Percentiles rank a stretch among this genome's conserved stretches.
Conservation (phyloP, 2,329 filamentous ascomycete species). For the Huntiella moniliformis region DNA sequence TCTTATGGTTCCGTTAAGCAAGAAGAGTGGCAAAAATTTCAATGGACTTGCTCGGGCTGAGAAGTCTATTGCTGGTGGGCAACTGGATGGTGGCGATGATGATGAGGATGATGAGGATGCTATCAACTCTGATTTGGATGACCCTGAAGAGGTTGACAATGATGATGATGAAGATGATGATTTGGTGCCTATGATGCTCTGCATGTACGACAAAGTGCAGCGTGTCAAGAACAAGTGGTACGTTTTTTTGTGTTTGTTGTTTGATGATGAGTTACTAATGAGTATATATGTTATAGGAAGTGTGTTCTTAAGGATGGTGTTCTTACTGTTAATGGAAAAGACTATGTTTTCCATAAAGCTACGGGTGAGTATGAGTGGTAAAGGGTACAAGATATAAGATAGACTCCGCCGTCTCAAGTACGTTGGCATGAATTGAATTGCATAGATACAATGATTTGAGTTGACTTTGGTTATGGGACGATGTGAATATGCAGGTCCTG, state of each 20-base stretch:
- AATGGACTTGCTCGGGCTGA: constrained; percentile 3
- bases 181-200: constrained; percentile 82
- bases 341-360: constrained; percentile 96
- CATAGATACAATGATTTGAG: too few species aligned
- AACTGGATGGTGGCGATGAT: constrained; percentile 34
- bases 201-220: constrained; percentile 98
- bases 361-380: constrained; percentile 97
- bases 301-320: constrained; percentile 95
- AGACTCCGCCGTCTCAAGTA: too few species aligned
- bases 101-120: constrained; percentile 68
- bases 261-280: neutral
- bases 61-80: constrained; percentile 30
- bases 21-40: constrained; percentile 23
- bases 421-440: too few species aligned
- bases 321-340: constrained; percentile 78
- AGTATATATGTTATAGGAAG: constrained; percentile 44
- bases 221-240: constrained; percentile 96
- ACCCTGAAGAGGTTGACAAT: constrained; percentile 68
- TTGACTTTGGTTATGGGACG: too few species aligned
- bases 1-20: constrained; percentile 52
- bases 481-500: too few species aligned
- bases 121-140: constrained; percentile 95
- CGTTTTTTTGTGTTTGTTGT: constrained; percentile 15
- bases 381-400: constrained; percentile 11
- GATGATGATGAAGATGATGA: constrained; percentile 78